These are phyloP conservation scores for Strobilomyces dryophilus DNA, from an alignment of 768 basidiomycete genomes.

Conservation along the genomic window DNA sequence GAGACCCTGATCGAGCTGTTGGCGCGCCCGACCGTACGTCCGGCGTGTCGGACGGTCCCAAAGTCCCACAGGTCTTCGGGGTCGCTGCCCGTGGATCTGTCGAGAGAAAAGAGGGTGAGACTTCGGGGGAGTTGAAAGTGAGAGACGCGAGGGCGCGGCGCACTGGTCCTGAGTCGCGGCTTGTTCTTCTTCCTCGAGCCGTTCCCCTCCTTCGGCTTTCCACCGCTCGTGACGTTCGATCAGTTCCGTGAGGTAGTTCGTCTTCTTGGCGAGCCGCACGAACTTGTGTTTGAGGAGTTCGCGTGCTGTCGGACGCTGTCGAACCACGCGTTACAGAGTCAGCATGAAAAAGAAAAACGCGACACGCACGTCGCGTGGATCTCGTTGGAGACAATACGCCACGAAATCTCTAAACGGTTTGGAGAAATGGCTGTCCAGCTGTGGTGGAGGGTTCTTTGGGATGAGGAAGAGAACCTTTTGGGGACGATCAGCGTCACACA, in stretches of 20 bases:
- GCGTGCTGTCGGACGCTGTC: slow-evolving; percentile 87
- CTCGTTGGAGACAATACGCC: slow-evolving; percentile 85
- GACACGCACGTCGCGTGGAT: slow-evolving; percentile 78
- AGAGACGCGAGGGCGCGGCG: slow-evolving; percentile 21
- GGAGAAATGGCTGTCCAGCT: slow-evolving; percentile 85
- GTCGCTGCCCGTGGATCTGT: slow-evolving; percentile 54
- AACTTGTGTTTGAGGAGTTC: slow-evolving; percentile 97
- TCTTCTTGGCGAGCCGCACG: slow-evolving; percentile 91
- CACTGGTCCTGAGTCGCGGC: slow-evolving; percentile 62
- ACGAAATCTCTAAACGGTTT: slow-evolving; percentile 95
- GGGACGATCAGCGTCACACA: background rate
- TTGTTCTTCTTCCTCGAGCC: slow-evolving; percentile 66
- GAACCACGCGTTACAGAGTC: slow-evolving; percentile 12
- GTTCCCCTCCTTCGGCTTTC: slow-evolving; percentile 84
- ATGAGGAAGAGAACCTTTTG: slow-evolving; percentile 91
- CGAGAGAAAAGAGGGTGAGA: background rate
- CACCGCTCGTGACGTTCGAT: slow-evolving; percentile 94
- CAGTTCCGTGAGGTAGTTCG: slow-evolving; percentile 89
- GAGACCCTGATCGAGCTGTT: slow-evolving; percentile 51
- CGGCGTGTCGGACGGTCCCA: slow-evolving; percentile 84
- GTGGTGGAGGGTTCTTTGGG: slow-evolving; percentile 94
- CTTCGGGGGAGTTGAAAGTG: background rate
- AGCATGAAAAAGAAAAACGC: background rate
- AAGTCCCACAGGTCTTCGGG: slow-evolving; percentile 95
- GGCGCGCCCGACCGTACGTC: slow-evolving; percentile 66